phyloP scores from a whole-genome alignment of 345 rosid genomes.

The Corchorus olitorius region DNA sequence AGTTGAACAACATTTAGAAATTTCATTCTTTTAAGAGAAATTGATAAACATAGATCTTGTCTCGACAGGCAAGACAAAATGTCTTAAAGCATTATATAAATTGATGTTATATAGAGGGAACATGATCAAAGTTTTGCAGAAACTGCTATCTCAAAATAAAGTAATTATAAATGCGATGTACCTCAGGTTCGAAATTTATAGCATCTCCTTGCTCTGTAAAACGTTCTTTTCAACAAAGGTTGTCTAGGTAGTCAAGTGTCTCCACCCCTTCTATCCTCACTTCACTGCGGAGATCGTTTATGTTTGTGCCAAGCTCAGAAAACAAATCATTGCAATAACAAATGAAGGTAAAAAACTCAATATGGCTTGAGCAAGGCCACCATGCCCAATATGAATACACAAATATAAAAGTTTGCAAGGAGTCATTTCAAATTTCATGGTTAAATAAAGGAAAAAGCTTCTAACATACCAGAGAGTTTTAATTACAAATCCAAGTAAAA shows the following conservation, averaged over 20 bases:
- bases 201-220: slow-evolving; percentile 94
- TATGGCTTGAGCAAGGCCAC: no score
- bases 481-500: no score
- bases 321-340: no score
- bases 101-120: not conserved
- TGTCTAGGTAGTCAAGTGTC: slow-evolving; percentile 92
- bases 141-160: not conserved
- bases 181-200: slow-evolving; percentile 92
- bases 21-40: not conserved
- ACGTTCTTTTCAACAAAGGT: slow-evolving; percentile 65
- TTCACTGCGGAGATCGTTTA: slow-evolving; percentile 55
- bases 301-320: slow-evolving; percentile 4
- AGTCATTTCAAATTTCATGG: no score
- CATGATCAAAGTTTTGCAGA: not conserved
- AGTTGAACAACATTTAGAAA: not conserved
- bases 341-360: no score
- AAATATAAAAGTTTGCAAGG: no score
- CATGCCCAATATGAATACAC: no score
- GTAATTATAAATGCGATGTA: slow-evolving; percentile 28
- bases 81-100: not conserved
- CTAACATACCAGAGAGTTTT: no score
- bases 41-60: not conserved
- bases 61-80: not conserved
- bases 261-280: slow-evolving; percentile 95
- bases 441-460: no score